Base-by-base conservation (phyloP, 23 red algal genomes). In the Pyropia yezoensis region DNA sequence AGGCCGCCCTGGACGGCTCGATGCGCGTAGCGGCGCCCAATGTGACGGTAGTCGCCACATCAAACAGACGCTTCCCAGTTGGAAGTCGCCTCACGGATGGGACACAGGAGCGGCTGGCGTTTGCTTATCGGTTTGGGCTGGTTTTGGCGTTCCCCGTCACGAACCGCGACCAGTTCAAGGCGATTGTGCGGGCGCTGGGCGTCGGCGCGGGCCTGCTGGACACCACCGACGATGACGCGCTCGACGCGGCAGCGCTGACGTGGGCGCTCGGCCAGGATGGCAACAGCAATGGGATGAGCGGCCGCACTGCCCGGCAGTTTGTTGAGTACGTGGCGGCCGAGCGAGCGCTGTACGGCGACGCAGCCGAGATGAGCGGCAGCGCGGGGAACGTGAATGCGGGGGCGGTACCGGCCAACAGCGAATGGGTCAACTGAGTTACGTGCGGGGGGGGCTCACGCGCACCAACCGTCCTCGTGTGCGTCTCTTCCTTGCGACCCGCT, bases 341-440 rank as follows among this genome's bases (percentile, higher is more conserved):
- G 55, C 55, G 25, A 15, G 55, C 55, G 55, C 55, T 59, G 58
- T 29, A 58, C 70, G 34, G 49, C 20, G 18, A 50, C 59, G 49
- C 18, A 2, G 14, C 54, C 54, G 27, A 61, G 13, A 23, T 59
- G 59, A 24, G 33, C n/a, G 13, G 67, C 67, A 5, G 50, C 65
- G 69, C 74, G 74, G 57, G 74, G 55, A 26, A 69, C 62, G 21
- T 67, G 34, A 24, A 69, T 49, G 32, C 61, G 74, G 57, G 67
- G 67, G 58, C 72, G 67, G 57, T 73, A 33, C 49, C 74, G 72
- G 67, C 61, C 67, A 69, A 67, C 78, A 29, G 74, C 49, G 18
- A 83, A 33, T 49, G 78, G 67, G 14, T 73, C n/a, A 12, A 52
- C 59, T 69, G 74, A 73, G 12, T 54, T n/a, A n/a, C 52, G 39